Evolutionary conservation across 768 basidiomycete species (phyloP).

Genomic region (Boletus bicolor): DNA sequence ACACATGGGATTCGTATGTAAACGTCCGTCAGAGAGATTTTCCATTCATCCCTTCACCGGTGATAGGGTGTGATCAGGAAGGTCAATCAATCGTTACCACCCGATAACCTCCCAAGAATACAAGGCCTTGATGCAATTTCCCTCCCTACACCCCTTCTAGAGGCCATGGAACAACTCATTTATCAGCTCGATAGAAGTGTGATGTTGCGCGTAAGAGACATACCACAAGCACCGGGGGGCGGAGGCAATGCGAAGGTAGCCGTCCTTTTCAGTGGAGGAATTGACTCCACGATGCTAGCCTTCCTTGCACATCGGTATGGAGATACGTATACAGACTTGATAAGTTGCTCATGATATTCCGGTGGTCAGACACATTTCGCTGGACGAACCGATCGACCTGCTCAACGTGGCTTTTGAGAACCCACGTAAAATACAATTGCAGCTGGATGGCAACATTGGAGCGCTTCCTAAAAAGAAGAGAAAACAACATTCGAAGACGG

Average conservation of each 20-base stretch:
- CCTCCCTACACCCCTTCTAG: slow-evolving; percentile 23
- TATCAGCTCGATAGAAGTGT: slow-evolving; percentile 64
- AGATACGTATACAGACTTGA: not conserved
- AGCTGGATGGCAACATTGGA: slow-evolving; percentile 44
- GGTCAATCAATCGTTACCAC: slow-evolving; percentile 50
- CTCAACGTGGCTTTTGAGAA: slow-evolving; percentile 96
- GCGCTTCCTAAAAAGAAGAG: slow-evolving; percentile 44
- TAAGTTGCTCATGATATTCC: not conserved
- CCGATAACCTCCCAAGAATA: slow-evolving; percentile 37
- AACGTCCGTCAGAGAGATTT: not conserved
- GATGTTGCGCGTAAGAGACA: slow-evolving; percentile 60
- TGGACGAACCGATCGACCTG: slow-evolving; percentile 82
- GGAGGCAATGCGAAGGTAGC: slow-evolving; percentile 59
- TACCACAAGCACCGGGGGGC: slow-evolving; percentile 47
- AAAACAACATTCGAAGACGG: slow-evolving; percentile 26
- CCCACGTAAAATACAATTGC: slow-evolving; percentile 66
- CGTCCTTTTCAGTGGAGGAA: slow-evolving; percentile 92
- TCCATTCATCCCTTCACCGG: not conserved
- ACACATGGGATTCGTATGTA: slow-evolving; percentile 24
- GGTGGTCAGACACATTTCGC: slow-evolving; percentile 59
- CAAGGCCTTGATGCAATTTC: slow-evolving; percentile 28
- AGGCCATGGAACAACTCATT: slow-evolving; percentile 50
- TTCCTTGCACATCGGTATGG: slow-evolving; percentile 73
- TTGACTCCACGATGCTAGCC: slow-evolving; percentile 85
- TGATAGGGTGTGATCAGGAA: slow-evolving; percentile 41